Conservation (phyloP, 495 filamentous ascomycete genomes). For the Talaromyces stipitatus region DNA sequence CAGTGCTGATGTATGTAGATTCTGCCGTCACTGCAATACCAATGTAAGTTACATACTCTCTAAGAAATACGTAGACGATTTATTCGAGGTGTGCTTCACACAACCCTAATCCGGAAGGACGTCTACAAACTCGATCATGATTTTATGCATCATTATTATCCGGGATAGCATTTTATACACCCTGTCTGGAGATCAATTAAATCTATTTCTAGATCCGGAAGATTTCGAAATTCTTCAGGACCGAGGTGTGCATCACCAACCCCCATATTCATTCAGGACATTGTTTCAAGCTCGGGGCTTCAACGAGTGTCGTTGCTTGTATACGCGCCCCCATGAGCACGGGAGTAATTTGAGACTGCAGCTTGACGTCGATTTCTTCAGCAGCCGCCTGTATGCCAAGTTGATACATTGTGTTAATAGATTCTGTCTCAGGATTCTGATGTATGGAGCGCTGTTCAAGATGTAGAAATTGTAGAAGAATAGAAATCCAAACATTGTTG, state of each 20-base stretch:
- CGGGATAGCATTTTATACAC: background rate
- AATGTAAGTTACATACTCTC: background rate
- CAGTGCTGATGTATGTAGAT: background rate
- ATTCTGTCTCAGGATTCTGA: background rate
- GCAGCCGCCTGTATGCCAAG: background rate
- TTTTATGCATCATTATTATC: background rate
- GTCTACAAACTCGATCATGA: background rate
- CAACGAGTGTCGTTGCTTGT: slow-evolving; percentile 1
- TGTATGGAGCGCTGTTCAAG: background rate
- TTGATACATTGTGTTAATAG: background rate
- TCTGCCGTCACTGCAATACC: background rate
- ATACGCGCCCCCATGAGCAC: slow-evolving; percentile 3
- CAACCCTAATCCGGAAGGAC: background rate
- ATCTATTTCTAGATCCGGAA: background rate
- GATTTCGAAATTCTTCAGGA: slow-evolving; percentile 1
- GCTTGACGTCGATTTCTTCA: slow-evolving; percentile 3
- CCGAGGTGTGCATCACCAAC: background rate
- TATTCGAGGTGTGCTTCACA: background rate
- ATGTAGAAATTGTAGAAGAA: background rate
- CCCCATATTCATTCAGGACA: too few relatives aligned
- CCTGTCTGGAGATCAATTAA: background rate
- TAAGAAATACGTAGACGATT: background rate
- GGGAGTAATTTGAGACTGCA: background rate
- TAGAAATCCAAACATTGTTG: too few relatives aligned
- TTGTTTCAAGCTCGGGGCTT: slow-evolving; percentile 3